Evolutionary conservation across 345 rosid genomes (phyloP), one percentile per base, ranked within the genome.

Genomic region (Arabis alpina): DNA sequence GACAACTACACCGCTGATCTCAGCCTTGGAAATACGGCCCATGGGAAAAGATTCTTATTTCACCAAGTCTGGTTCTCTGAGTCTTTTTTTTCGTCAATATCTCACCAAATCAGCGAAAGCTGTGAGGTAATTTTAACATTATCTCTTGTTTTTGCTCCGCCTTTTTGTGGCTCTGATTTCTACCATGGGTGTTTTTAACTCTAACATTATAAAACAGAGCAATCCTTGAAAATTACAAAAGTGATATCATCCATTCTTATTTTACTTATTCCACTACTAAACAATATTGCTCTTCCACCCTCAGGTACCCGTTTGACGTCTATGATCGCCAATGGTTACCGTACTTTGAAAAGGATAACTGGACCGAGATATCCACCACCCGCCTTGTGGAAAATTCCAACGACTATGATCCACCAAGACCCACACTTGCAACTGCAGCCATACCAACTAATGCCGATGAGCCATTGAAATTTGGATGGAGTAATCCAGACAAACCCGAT

Each of bases 11-110:
- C 87, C 87, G 12, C 63, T 86, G 39, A 70, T 84, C 10, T 77
- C 85, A 0, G 28, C 77, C 6, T 45, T 85, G 27, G 87, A 87
- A 1, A 4, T 83, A 2, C 76, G 88, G 78, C 77, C 24, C 2
- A 4, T 81, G 28, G 45, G 25, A 3, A 68, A 32, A 15, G 14
- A 30, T 9, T 25, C 49, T 34, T 69, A 73, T 27, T 3, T 0
- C 15, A 56, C 62, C 2, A 0, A 32, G 45, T 30, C 60, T 5
- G 76, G 79, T 24, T 71, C 81, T 1, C 47, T 79, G 30, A 37
- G 3, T 0, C 58, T 41, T 40, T 6, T 40, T 0, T 0, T 2
- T 0, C 66, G 76, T 2, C 2, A 25, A 16, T 79, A 74, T 66
- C 10, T 55, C 10, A 44, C 1, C 27, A 2, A 44, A 0, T 27